A percentile compares a stretch with the other conserved stretches of the same genome.
These are phyloP conservation scores for Diaporthe nobilis DNA, from an alignment of 2,329 filamentous ascomycete genomes.

Conservation along the genomic window DNA sequence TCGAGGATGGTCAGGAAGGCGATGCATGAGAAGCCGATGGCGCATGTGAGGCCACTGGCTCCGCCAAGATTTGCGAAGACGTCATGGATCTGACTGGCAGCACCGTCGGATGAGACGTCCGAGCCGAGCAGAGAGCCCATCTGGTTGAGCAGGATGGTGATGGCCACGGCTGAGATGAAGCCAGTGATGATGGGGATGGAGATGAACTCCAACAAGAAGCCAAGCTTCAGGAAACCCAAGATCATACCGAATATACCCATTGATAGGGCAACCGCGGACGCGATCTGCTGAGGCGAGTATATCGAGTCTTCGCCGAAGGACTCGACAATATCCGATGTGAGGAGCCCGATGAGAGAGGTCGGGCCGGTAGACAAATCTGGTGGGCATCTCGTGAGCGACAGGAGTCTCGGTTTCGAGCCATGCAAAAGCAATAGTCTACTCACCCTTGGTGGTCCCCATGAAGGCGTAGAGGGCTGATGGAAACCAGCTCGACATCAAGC, in stretches of 20 bases:
- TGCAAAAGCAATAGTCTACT: conserved; percentile 24
- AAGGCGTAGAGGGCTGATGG: conserved; percentile 70
- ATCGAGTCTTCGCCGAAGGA: conserved; percentile 61
- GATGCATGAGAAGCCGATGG: conserved; percentile 71
- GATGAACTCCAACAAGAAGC: conserved; percentile 76
- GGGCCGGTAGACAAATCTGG: conserved; percentile 73
- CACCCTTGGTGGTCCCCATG: conserved; percentile 74
- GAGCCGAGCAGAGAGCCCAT: conserved; percentile 71
- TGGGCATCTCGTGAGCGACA: neutral
- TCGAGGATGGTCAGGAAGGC: conserved; percentile 70
- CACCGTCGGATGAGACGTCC: conserved; percentile 64
- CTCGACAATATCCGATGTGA: conserved; percentile 72
- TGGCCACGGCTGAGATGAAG: conserved; percentile 76
- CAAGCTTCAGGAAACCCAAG: conserved; percentile 73
- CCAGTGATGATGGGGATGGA: conserved; percentile 75
- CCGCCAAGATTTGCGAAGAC: conserved; percentile 69
- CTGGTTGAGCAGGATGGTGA: conserved; percentile 77
- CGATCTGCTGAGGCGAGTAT: conserved; percentile 68
- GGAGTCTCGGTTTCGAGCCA: neutral
- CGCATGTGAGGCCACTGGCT: conserved; percentile 70
- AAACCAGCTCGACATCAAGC: conserved; percentile 72
- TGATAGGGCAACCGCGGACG: conserved; percentile 73
- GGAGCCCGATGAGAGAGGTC: conserved; percentile 74
- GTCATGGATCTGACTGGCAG: conserved; percentile 71
- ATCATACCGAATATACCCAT: conserved; percentile 73